Percentiles rank a stretch among this genome's conserved stretches.
These are phyloP conservation scores for Rhodotorula sp. DNA, from an alignment of 1,284 basidiomycete species.

Conservation along the genomic window DNA sequence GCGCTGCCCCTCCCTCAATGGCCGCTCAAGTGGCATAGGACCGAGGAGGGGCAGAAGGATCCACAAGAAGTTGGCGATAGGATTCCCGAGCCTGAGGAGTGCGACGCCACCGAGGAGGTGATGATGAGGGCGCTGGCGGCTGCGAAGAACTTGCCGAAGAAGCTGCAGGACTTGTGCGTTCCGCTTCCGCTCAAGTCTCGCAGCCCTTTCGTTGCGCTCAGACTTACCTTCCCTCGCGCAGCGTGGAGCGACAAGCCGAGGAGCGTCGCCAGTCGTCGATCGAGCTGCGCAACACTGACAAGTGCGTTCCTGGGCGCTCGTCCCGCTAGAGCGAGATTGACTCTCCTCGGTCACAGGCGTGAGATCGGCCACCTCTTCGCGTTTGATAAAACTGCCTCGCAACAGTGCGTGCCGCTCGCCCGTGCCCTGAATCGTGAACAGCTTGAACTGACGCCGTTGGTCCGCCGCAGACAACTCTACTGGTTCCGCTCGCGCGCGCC, in stretches of 20 bases:
- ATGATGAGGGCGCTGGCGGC: constrained; percentile 30
- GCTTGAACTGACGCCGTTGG: neutral
- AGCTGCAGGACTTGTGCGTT: constrained; percentile 40
- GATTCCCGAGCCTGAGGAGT: constrained; percentile 41
- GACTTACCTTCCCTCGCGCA: constrained; percentile 3
- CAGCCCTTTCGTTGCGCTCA: neutral
- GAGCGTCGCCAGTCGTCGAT: constrained; percentile 42
- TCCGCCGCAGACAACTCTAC: constrained; percentile 58
- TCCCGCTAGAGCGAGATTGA: neutral
- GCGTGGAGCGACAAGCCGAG: constrained; percentile 33
- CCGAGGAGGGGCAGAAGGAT: constrained; percentile 57
- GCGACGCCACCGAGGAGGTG: constrained; percentile 41
- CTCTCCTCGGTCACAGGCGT: constrained; percentile 53
- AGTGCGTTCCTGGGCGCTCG: neutral
- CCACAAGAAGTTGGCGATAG: constrained; percentile 14
- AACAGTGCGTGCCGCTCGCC: constrained; percentile 33
- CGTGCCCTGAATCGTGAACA: too few relatives aligned
- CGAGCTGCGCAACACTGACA: constrained; percentile 42
- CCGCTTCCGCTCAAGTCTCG: rapidly evolving
- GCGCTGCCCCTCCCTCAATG: constrained; percentile 25
- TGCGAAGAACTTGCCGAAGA: constrained; percentile 33
- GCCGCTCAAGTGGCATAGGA: constrained; percentile 21
- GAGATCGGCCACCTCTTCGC: constrained; percentile 48
- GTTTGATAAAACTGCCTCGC: constrained; percentile 34
- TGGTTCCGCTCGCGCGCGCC: constrained; percentile 72